A percentile compares a stretch with the other conserved stretches of the same genome.
Conservation (phyloP, 345 rosid species). For the Citrus reticulata region DNA sequence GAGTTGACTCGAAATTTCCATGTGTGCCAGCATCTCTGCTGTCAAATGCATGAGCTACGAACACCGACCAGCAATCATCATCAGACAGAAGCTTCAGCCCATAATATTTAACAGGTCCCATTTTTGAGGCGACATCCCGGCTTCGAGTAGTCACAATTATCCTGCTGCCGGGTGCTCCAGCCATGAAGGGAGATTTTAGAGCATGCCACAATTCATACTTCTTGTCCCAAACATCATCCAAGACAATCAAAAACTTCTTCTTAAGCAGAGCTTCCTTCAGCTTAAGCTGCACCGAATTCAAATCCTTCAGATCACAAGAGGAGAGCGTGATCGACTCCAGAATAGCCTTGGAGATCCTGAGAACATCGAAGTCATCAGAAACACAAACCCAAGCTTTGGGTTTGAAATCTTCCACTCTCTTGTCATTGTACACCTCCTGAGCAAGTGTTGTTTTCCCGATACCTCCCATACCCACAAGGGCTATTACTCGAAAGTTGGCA, state of each 20-base stretch:
- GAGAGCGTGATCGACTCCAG: background rate
- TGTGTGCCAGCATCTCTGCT: background rate
- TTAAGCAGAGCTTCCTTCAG: background rate
- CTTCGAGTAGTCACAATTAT: slow-evolving; percentile 18
- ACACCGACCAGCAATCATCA: slow-evolving; percentile 19
- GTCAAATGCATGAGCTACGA: background rate
- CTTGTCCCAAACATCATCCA: slow-evolving; percentile 25
- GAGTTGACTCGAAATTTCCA: background rate
- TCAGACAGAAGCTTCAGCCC: background rate
- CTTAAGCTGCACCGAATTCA: background rate
- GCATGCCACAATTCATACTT: slow-evolving; percentile 5
- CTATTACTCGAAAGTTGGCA: background rate
- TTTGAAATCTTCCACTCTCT: background rate
- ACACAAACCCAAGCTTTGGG: slow-evolving; percentile 20
- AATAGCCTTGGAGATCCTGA: slow-evolving; percentile 8
- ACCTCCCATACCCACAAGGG: slow-evolving; percentile 20
- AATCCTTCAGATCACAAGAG: background rate
- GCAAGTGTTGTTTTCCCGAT: slow-evolving; percentile 21
- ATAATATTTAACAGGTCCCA: background rate
- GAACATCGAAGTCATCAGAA: slow-evolving; percentile 14
- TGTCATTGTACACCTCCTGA: slow-evolving; percentile 5
- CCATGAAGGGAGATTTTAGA: background rate
- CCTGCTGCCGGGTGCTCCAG: slow-evolving; percentile 2
- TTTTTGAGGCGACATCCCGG: background rate
- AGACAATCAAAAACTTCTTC: slow-evolving; percentile 16